Evolutionary conservation across 1,284 basidiomycete genomes (phyloP).

Genomic region (Pascua guehoae): DNA sequence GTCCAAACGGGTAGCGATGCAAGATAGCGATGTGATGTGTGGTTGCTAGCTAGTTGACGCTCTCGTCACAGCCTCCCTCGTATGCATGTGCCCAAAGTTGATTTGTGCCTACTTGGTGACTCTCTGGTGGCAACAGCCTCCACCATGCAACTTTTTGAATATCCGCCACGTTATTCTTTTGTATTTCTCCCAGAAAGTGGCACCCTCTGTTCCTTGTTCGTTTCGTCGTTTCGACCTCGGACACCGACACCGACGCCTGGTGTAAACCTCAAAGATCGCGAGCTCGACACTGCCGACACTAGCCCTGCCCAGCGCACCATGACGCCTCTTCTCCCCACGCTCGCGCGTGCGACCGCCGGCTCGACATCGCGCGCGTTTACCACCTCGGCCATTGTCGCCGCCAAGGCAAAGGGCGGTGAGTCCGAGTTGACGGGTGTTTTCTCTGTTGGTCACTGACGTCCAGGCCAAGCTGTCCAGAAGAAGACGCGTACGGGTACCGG

Average conservation of each 20-base stretch:
- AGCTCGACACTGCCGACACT: too few relatives aligned
- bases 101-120: too few relatives aligned
- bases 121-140: conserved; percentile 3
- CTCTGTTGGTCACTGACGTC: background rate
- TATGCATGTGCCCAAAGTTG: too few relatives aligned
- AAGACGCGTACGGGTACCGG: background rate
- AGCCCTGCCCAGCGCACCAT: conserved; percentile 4
- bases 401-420: conserved; percentile 11
- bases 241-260: background rate
- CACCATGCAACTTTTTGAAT: conserved; percentile 17
- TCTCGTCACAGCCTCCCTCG: too few relatives aligned
- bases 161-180: conserved; percentile 8
- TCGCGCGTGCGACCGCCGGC: conserved; percentile 8
- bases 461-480: conserved; percentile 4
- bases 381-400: conserved; percentile 15
- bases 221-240: background rate
- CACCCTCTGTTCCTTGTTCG: background rate
- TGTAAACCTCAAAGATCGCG: background rate
- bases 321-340: conserved; percentile 13
- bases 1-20: background rate
- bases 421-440: background rate
- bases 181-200: conserved; percentile 11
- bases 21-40: background rate
- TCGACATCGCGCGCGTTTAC: conserved; percentile 20
- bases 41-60: background rate